Base-by-base conservation (phyloP, 208 protist species). In the Trypanosoma mega region DNA sequence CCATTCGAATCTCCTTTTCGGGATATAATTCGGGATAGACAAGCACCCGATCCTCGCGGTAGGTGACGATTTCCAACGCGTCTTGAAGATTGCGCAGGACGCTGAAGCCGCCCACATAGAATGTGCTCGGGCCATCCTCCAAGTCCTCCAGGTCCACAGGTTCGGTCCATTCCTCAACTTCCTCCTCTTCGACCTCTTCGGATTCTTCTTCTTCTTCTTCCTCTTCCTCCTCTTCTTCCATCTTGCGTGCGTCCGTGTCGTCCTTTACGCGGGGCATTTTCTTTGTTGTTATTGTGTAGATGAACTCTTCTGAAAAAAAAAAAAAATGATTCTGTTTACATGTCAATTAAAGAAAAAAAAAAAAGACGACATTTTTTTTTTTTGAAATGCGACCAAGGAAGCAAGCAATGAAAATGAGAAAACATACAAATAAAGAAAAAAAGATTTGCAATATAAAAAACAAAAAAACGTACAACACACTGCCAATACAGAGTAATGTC, bases 101-200 rank as follows among this genome's bases (percentile, higher is more conserved):
- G 68, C 85, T 92, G 71, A 88, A 94, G 44, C 83, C 78, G 21
- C 88, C 88, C 0, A 94, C 68, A 30, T 85, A 83, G 60, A 72
- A 78, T 16, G 82, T 94, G 68, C 78, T 86, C 20, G 88, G 88
- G 16, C 85, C 88, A 52, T 91, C 80, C 45, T 85, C 69, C 23
- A 84, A 52, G 27, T 73, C 74, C 14, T 76, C 74, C 31, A 90
- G 68, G 2, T 85, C 65, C 8, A 68, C 69, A 14, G 85, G 58
- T 55, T 87, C 78, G 7, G 65, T 77, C 78, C 81, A 94, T 55
- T 90, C 81, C 53, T 87, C 85, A 20, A 77, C 33, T 58, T 88
- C 76, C 39, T 91, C 80, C 12, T 87, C 80, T 11, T 83, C 78
- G 14, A 91, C 82, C 39, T 91, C 84, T 16, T 88, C 80, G 12